Evolutionary conservation across 2,329 filamentous ascomycete species (phyloP), one percentile per base, ranked within the genome.

Genomic region (Talaromyces sp.): DNA sequence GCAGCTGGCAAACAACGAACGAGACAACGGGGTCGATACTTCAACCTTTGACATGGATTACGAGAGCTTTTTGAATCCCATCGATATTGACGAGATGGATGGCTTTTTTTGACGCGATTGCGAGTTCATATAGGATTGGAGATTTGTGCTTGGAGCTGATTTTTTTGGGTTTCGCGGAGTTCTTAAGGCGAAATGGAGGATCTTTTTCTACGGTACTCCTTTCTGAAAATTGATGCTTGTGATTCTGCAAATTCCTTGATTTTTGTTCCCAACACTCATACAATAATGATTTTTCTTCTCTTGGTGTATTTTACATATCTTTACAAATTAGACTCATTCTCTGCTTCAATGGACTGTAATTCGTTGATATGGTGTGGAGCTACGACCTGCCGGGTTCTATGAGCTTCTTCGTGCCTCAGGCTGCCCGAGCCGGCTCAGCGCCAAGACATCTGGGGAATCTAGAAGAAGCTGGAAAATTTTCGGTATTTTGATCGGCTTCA

Each of bases 371-470:
- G 5, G 10, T 14, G 33, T 35, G 5, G 33, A 8, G 2, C 13
- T 76, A 79, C 75, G 77, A 78, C 68, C n/a, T 11, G 31, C 41
- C 24, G 47, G n/a, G 65, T 78, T 78, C 77, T 77, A 78, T 74
- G 73, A 72, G 72, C 70, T 79, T 78, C 77, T 76, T 71, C 71
- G 48, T 54, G 60, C 56, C 56, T 58, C 56, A 58, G 56, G 35
- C 45, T 5, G 47, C 48, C 35, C 22, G 24, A 19, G 22, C 56
- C 35, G 14, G 50, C 27, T 13, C 16, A 35, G 11, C 54, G 77
- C 77, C 77, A 78, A 79, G 77, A 76, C 74, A 75, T 75, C 74
- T 72, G 76, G 75, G 75, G 75, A 67, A 76, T 74, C 71, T 70
- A 74, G 75, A 76, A 75, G 64, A 71, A 70, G 70, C 71, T 74